Base-by-base conservation (phyloP, 371 early-diverging fungal species). In the Sporodiniella umbellata region DNA sequence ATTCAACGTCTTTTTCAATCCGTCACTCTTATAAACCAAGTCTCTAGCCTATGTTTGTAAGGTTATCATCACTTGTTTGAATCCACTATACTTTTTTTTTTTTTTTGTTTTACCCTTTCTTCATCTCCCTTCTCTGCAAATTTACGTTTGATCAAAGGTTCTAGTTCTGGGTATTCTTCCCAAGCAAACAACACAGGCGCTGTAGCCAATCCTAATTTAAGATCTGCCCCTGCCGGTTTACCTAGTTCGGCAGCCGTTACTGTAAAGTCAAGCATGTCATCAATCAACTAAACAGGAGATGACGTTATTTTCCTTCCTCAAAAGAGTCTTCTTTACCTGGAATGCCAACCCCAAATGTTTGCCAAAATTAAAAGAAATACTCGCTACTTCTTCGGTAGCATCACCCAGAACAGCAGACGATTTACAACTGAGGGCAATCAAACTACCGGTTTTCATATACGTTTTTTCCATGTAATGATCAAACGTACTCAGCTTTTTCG, bases 121-220 rank as follows among this genome's bases (percentile, higher is more conserved):
- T 76, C 80, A 56, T 90, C 89, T 6, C 85, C 88, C 25, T 77
- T 61, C 8, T 71, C 46, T 12, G 73, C 54, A 62, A 97, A 97
- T 54, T 89, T 87, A 31, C 97, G 88, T 43, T 90, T 87, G 42
- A 95, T 91, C 42, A 94, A 63, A 8, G 85, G 85, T 4, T 85
- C 87, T 33, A 97, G 68, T 60, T 92, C 89, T 0, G 95, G 90
- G 57, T 75, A 91, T 65, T 92, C 86, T 53, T 93, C 89, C 75
- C 92, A 90, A 2, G 98, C 95, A 68, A 87, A 96, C 31, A 97
- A 69, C 1, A 97, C 94, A 0, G 98, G 98, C 2, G 96, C 96
- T 11, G 96, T 95, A 24, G 94, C 92, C 50, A 94, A 68, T 3
- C 95, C 96, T 12, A 93, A 75, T 58, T 91, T 84, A 40, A 96